phyloP scores from a whole-genome alignment of 352 stramenopile species.

The Pythium coloratum region DNA sequence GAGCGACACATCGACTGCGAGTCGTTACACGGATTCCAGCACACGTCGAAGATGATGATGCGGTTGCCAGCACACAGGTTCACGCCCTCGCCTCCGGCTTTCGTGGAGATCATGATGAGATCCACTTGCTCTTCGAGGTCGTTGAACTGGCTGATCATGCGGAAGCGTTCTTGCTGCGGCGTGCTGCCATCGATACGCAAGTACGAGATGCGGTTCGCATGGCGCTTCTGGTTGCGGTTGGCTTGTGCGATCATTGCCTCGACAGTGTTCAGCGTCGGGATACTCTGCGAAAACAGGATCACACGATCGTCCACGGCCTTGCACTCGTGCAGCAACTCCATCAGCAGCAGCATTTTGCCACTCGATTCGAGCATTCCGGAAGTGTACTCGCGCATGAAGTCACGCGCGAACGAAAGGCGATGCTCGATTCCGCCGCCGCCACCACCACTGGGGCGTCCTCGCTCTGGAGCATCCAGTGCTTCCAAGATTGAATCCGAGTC shows the following conservation, averaged over 20 bases:
- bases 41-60: slow-evolving; percentile 92
- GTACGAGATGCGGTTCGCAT: slow-evolving; percentile 52
- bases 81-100: slow-evolving; percentile 85
- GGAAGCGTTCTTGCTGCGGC: slow-evolving; percentile 73
- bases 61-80: slow-evolving; percentile 89
- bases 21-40: slow-evolving; percentile 92
- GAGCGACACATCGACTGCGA: slow-evolving; percentile 92
- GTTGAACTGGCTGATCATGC: slow-evolving; percentile 83
- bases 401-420: slow-evolving; percentile 68
- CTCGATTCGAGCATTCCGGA: slow-evolving; percentile 59
- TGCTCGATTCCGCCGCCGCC: slow-evolving; percentile 26
- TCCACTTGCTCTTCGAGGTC: slow-evolving; percentile 78
- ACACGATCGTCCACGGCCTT: slow-evolving; percentile 78
- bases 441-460: background rate
- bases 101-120: slow-evolving; percentile 87
- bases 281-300: slow-evolving; percentile 90
- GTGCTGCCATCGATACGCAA: slow-evolving; percentile 86
- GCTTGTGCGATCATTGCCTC: slow-evolving; percentile 62
- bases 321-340: slow-evolving; percentile 73
- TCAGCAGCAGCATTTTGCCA: slow-evolving; percentile 87
- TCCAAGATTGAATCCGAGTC: slow-evolving; percentile 37
- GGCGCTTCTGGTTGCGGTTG: slow-evolving; percentile 55
- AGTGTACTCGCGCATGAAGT: slow-evolving; percentile 65
- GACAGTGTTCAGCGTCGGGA: slow-evolving; percentile 83
- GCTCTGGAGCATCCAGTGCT: slow-evolving; percentile 29